Evolutionary conservation across 2,329 filamentous ascomycete species (phyloP), one percentile per base, ranked within the genome.

Genomic region (Fusarium graminum): DNA sequence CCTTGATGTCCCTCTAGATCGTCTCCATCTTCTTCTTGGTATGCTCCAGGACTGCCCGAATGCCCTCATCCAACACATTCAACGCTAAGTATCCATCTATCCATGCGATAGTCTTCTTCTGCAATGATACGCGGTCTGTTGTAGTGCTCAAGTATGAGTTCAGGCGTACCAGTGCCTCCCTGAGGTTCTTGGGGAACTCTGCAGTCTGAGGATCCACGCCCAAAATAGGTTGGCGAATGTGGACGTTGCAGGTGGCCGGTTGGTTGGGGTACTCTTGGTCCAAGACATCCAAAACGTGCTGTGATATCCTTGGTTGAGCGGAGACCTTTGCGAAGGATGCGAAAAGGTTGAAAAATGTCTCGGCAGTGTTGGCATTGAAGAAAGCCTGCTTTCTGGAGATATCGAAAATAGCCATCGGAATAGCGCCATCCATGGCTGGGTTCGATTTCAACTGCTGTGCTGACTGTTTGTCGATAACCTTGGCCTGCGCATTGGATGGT

Each of bases 391-490:
- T 92, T 80, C 89, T 88, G 7, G 93, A 90, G 22, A 92, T 88
- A 73, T 97, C 93, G 74, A 97, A 97, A 45, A 99, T 92, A 38
- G 94, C 93, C 55, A 93, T 86, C 3, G 95, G 94, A 69, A 99
- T 97, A 16, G 93, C 95, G n/a, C 95, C 95, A 61, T 91, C 92
- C 65, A 97, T 84, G 11, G 93, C 93, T 6, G 94, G 93, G 45
- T 93, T 94, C 57, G 87, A 88, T 73, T 90, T 83, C 65, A 97
- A 80, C 52, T 82, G 81, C 67, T 79, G 74, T 6, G 79, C 76
- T 1, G 80, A 78, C 54, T 82, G 77, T 56, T 83, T 79, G 67
- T 82, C 77, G 46, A 85, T 81, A 39, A 83, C 84, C 66, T 78
- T 79, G 58, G 74, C 73, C 40, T 80, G 75, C 30, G 72, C 74